A percentile compares a stretch with the other conserved stretches of the same genome.
Evolutionary conservation across 768 basidiomycete genomes (phyloP).

Genomic region (Phaffia australis): DNA sequence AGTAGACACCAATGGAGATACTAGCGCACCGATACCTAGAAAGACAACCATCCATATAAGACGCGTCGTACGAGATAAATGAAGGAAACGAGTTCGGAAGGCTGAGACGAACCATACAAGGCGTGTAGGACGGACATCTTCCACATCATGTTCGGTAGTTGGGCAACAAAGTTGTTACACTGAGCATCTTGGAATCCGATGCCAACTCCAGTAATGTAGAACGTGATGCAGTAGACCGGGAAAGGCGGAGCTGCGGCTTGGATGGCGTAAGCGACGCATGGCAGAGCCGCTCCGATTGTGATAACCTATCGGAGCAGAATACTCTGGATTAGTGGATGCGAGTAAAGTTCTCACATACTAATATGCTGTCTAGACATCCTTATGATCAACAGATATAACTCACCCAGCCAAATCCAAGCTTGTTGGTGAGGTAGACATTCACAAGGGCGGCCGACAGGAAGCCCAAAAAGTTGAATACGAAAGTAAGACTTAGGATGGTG

Average conservation of each 20-base stretch:
- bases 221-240: slow-evolving; percentile 43
- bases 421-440: slow-evolving; percentile 44
- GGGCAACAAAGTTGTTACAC: slow-evolving; percentile 44
- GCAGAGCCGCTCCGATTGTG: slow-evolving; percentile 26
- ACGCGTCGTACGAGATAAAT: background rate
- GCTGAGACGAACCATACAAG: slow-evolving; percentile 40
- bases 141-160: slow-evolving; percentile 40
- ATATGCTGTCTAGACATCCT: background rate
- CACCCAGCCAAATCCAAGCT: slow-evolving; percentile 34
- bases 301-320: slow-evolving; percentile 14
- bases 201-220: slow-evolving; percentile 43
- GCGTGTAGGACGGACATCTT: slow-evolving; percentile 44
- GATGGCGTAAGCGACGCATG: slow-evolving; percentile 35
- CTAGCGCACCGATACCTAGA: slow-evolving; percentile 13
- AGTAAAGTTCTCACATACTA: background rate
- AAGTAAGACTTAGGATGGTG: slow-evolving; percentile 38
- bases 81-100: slow-evolving; percentile 8
- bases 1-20: slow-evolving; percentile 18
- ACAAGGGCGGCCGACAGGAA: slow-evolving; percentile 39
- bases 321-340: too few relatives aligned
- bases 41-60: background rate
- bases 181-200: slow-evolving; percentile 43
- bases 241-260: slow-evolving; percentile 44
- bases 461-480: slow-evolving; percentile 43
- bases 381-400: slow-evolving; percentile 13